Percentiles rank a stretch among this genome's conserved stretches.
phyloP scores from a whole-genome alignment of 2,329 filamentous ascomycete genomes.

The Aspergillus sp. region DNA sequence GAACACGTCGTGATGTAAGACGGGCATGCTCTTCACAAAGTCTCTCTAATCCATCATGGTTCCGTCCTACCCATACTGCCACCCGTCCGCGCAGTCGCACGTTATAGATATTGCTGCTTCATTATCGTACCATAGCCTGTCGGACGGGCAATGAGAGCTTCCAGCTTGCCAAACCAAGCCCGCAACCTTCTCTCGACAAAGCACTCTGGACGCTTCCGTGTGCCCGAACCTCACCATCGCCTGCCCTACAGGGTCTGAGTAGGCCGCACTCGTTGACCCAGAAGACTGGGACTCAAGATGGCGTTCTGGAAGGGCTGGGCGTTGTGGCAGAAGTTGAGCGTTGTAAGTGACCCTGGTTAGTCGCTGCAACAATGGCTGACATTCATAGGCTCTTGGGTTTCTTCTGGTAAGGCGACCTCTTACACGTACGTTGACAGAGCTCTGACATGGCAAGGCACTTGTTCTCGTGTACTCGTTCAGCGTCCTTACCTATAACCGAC shows the following conservation, averaged over 20 bases:
- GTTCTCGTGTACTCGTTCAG: conserved; percentile 71
- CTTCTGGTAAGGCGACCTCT: conserved; percentile 59
- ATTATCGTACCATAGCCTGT: not conserved
- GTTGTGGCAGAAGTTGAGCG: conserved; percentile 87
- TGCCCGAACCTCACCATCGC: not conserved
- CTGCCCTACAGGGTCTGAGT: not conserved
- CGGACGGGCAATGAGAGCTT: conserved; percentile 1
- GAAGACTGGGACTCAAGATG: conserved; percentile 28
- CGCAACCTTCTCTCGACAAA: not conserved
- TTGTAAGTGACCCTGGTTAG: conserved; percentile 64
- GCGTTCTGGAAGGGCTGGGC: conserved; percentile 72
- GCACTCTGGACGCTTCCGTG: not conserved
- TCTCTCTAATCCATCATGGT: not conserved
- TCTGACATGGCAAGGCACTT: conserved; percentile 52
- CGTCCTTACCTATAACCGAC: conserved; percentile 64
- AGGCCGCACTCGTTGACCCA: not conserved
- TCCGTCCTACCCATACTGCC: not conserved
- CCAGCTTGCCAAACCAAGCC: not conserved
- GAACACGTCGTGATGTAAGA: not conserved
- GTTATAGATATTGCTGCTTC: conserved; percentile 10
- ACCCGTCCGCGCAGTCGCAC: not conserved
- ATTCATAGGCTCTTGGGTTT: conserved; percentile 68
- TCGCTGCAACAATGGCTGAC: conserved; percentile 20
- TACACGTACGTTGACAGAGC: not conserved
- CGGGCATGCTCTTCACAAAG: not conserved